These are phyloP conservation scores for Penicillium sp. DNA, from an alignment of 2,329 filamentous ascomycete species.

Conservation along the genomic window DNA sequence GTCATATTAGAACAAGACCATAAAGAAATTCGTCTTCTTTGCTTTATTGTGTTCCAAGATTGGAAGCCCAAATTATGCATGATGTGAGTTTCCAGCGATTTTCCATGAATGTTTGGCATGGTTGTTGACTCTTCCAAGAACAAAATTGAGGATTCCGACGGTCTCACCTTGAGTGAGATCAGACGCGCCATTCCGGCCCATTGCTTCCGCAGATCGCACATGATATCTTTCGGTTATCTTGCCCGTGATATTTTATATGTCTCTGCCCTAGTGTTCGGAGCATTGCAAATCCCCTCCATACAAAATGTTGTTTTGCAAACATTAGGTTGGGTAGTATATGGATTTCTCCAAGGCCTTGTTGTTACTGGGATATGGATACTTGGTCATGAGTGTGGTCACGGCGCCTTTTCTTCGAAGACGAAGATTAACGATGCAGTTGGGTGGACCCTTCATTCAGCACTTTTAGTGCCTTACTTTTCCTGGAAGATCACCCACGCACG, in stretches of 20 bases:
- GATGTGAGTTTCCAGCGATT: no score
- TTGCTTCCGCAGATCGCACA: constrained; percentile 20
- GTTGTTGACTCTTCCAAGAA: no score
- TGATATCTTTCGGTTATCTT: constrained; percentile 18
- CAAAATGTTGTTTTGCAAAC: constrained; percentile 10
- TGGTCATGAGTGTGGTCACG: constrained; percentile 68
- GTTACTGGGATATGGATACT: constrained; percentile 24
- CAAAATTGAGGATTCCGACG: no score
- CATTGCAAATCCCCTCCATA: constrained; percentile 19
- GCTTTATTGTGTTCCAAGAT: no score
- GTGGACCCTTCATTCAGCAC: constrained; percentile 63
- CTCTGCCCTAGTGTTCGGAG: constrained; percentile 13
- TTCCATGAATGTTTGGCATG: no score
- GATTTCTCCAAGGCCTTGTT: constrained; percentile 21
- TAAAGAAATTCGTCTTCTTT: no score
- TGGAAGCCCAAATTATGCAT: no score
- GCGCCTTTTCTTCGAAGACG: constrained; percentile 61
- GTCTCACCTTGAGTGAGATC: no score
- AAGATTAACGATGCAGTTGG: constrained; percentile 63
- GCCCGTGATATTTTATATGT: constrained; percentile 19
- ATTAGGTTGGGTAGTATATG: constrained; percentile 16
- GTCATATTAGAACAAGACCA: no score
- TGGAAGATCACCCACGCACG: constrained; percentile 71
- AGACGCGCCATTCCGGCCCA: constrained; percentile 12
- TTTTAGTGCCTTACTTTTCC: constrained; percentile 70